Evolutionary conservation across 331 rosid genomes (phyloP), one percentile per base, ranked within the genome.

Genomic region (Phaseolus coccineus): DNA sequence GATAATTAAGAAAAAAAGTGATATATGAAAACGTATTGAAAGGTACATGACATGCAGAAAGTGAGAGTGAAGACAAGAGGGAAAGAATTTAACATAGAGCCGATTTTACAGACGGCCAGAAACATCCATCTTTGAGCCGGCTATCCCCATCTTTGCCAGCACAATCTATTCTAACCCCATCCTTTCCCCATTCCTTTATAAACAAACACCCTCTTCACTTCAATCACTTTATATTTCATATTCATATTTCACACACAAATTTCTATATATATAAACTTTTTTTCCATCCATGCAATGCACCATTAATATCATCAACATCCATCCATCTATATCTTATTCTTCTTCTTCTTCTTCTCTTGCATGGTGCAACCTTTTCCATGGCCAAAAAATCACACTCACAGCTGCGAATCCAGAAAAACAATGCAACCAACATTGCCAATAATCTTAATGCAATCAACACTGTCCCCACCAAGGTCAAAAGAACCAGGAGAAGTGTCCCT

Each of bases 71-170:
- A 56, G 90, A 80, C 85, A 75, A 81, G 72, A 35, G 58, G 57
- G 74, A 80, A 62, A 73, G 55, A 65, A 65, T 73, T 81, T 81
- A 81, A 81, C 84, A 81, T 73, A 80, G 84, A 80, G 87, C 95
- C 95, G 87, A 83, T 84, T 83, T 52, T 55, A 55, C 83, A 83
- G 95, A 84, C 94, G 94, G 97, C 89, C 92, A 87, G 57, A 81
- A 81, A 69, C 74, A 46, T 71, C 68, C 77, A 84, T 80, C 31
- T 58, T 55, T 69, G 44, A 40, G 92, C 89, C 90, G 89, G 94
- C 91, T 42, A 73, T 52, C 58, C 68, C 73, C 50, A 73, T 63
- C 44, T 44, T 81, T 79, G 94, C 89, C 96, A 90, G 89, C 93
- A 73, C 84, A 40, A 61, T 33, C 71, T 61, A 22, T 31, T 73